Conservation (phyloP, 257 asterid genomes). For the Nicotiana knightiana region DNA sequence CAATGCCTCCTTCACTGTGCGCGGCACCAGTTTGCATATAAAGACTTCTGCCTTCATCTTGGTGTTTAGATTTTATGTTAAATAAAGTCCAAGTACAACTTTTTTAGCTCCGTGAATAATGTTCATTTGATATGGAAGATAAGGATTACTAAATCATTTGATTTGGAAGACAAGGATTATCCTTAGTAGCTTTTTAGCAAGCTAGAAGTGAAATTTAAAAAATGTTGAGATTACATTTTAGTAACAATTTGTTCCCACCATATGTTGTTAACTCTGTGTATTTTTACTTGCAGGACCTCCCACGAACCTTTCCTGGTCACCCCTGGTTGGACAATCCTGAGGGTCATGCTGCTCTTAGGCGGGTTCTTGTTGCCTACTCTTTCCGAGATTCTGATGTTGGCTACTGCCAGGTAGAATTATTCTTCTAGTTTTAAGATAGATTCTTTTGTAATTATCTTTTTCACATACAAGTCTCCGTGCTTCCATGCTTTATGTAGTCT, state of each 20-base stretch:
- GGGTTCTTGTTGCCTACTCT: constrained; percentile 92
- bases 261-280: neutral
- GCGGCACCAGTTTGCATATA: neutral
- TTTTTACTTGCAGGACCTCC: constrained; percentile 63
- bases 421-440: neutral
- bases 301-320: constrained; percentile 97
- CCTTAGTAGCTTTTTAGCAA: neutral
- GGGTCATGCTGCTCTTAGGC: constrained; percentile 94
- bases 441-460: neutral
- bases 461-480: neutral
- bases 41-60: neutral
- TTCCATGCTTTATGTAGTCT: neutral
- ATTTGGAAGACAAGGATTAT: neutral
- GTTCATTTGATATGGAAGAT: neutral
- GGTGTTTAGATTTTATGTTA: neutral
- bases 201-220: neutral
- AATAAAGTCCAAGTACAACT: neutral
- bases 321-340: constrained; percentile 94
- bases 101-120: neutral
- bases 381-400: constrained; percentile 99
- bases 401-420: constrained; percentile 74
- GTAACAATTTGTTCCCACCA: neutral
- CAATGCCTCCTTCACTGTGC: too few species aligned
- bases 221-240: neutral
- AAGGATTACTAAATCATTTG: neutral